Evolutionary conservation across 202 grass and related monocot genomes (phyloP).

Genomic region (Brachypodium distachyon): DNA sequence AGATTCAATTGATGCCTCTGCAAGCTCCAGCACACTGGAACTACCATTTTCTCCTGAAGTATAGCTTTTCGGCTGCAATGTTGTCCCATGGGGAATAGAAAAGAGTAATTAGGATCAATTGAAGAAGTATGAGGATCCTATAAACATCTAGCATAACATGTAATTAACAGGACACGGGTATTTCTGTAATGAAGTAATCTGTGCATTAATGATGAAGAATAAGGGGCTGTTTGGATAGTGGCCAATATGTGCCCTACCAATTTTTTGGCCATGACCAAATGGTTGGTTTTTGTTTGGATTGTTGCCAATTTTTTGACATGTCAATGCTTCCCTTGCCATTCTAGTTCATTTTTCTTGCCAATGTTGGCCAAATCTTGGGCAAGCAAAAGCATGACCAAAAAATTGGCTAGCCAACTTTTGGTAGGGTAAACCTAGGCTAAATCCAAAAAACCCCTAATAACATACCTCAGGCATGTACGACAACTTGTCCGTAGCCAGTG

Average conservation of each 20-base stretch:
- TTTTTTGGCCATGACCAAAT: background rate
- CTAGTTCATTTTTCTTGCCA: background rate
- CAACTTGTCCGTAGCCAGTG: background rate
- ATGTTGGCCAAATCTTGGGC: background rate
- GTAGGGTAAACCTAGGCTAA: too few species aligned
- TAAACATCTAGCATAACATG: background rate
- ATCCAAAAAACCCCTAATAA: too few species aligned
- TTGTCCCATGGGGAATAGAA: constrained; percentile 5
- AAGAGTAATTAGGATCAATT: constrained; percentile 3
- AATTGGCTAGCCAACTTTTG: too few species aligned
- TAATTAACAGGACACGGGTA: background rate
- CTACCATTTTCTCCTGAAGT: constrained; percentile 14
- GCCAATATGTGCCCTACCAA: background rate
- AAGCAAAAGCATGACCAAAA: too few species aligned
- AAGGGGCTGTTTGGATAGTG: background rate
- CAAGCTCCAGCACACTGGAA: constrained; percentile 48
- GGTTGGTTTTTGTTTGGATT: background rate
- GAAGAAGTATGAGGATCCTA: background rate
- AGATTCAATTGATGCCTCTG: constrained; percentile 69
- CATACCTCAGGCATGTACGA: constrained; percentile 27
- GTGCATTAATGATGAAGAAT: background rate
- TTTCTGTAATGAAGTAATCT: background rate
- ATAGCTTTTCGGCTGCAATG: constrained; percentile 35
- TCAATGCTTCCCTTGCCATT: background rate
- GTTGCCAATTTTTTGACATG: background rate